Conservation (phyloP, 2,329 filamentous ascomycete genomes). For the Sclerotinia glacialis region DNA sequence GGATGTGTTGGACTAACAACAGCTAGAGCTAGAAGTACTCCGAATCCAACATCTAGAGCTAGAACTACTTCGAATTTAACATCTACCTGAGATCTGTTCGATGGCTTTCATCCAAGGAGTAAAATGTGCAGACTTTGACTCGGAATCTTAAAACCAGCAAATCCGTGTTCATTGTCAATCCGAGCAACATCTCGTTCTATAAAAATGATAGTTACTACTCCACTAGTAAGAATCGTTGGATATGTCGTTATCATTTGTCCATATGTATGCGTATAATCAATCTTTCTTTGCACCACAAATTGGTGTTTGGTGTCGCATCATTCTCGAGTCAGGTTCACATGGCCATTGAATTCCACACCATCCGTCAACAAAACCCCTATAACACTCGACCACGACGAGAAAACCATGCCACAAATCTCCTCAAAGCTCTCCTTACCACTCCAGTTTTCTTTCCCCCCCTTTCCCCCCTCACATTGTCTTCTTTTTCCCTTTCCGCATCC, state of each 20-base stretch:
- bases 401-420: conserved; percentile 1
- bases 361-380: not conserved
- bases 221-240: not conserved
- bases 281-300: not conserved
- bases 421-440: conserved; percentile 3
- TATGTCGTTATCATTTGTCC: not conserved
- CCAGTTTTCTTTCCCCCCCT: not conserved
- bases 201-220: too few relatives aligned
- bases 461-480: not conserved
- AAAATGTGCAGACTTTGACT: too few relatives aligned
- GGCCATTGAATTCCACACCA: not conserved
- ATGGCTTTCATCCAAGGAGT: not conserved
- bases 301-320: not conserved
- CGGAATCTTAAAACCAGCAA: not conserved
- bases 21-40: too few relatives aligned
- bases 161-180: not conserved
- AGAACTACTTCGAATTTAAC: not conserved
- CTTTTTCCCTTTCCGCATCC: not conserved
- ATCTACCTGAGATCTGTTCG: too few relatives aligned
- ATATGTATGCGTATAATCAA: not conserved
- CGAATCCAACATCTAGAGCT: too few relatives aligned
- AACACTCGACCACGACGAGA: not conserved
- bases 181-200: not conserved
- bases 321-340: not conserved
- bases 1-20: conserved; percentile 41